Conservation (phyloP, 306 rosid genomes). For the Bauhinia variegata region DNA sequence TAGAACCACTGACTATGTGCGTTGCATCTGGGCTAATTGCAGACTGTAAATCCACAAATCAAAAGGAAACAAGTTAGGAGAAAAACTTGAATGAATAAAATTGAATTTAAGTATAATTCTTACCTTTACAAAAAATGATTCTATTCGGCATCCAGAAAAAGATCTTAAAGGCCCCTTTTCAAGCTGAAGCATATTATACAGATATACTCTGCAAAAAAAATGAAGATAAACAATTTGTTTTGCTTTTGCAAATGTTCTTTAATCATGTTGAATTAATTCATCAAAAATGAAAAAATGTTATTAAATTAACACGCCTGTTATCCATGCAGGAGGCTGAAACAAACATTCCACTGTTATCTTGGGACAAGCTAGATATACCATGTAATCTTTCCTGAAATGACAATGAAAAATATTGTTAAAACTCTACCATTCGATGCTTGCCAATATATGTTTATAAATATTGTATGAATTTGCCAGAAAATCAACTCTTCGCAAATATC, state of each 20-base stretch:
- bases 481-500: not conserved
- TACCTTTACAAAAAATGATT: conserved; percentile 89
- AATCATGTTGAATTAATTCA: too few relatives aligned
- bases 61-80: conserved; percentile 25
- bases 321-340: conserved; percentile 97
- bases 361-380: conserved; percentile 96
- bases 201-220: conserved; percentile 68
- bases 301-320: conserved; percentile 54
- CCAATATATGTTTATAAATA: conserved; percentile 9
- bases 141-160: conserved; percentile 79
- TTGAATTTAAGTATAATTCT: conserved; percentile 22
- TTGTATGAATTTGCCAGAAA: not conserved
- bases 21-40: conserved; percentile 87
- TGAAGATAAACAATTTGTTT: not conserved
- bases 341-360: conserved; percentile 78
- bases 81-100: not conserved
- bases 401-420: conserved; percentile 25
- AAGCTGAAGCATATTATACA: conserved; percentile 77
- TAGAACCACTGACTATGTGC: conserved; percentile 14
- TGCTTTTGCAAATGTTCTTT: not conserved
- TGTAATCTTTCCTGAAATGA: conserved; percentile 75
- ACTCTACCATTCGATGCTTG: not conserved
- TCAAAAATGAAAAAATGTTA: conserved; percentile 6
- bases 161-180: conserved; percentile 78
- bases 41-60: conserved; percentile 60